Percentiles rank a stretch among this genome's conserved stretches.
phyloP scores from a whole-genome alignment of 768 basidiomycete genomes.

The Piloderma croceum region DNA sequence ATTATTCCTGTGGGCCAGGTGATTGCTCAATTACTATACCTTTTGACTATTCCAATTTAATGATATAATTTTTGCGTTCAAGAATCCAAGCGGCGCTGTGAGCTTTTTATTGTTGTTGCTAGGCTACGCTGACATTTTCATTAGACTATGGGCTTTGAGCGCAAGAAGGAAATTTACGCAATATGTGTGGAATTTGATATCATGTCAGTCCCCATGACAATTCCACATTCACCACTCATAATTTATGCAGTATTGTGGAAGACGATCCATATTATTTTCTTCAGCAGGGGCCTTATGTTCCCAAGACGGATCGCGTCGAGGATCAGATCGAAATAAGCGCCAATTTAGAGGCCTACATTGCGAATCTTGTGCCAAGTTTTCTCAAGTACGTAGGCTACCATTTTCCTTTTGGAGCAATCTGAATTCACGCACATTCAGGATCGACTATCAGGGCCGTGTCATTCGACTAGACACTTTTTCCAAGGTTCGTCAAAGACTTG shows the following conservation, averaged over 20 bases:
- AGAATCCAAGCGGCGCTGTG: constrained; percentile 74
- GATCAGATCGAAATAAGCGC: too few relatives aligned
- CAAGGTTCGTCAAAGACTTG: constrained; percentile 45
- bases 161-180: constrained; percentile 79
- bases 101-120: too few relatives aligned
- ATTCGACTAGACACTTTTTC: constrained; percentile 79
- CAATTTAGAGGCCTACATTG: constrained; percentile 47
- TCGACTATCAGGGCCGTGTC: constrained; percentile 79
- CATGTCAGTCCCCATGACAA: too few relatives aligned
- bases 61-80: too few relatives aligned
- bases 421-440: too few relatives aligned
- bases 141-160: constrained; percentile 52
- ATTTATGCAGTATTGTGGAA: constrained; percentile 75
- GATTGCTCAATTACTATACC: too few relatives aligned
- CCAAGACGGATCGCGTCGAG: constrained; percentile 34
- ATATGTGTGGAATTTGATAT: constrained; percentile 80
- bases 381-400: constrained; percentile 36
- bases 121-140: too few relatives aligned
- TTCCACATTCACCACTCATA: too few relatives aligned
- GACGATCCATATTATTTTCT: constrained; percentile 83
- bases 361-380: constrained; percentile 56
- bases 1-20: constrained; percentile 79
- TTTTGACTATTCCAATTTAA: too few relatives aligned
- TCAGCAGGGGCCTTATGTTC: constrained; percentile 53
- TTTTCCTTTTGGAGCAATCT: neutral